A percentile compares a stretch with the other conserved stretches of the same genome.
These are phyloP conservation scores for Fusarium coffeatum DNA, from an alignment of 2,329 filamentous ascomycete genomes.

Conservation along the genomic window DNA sequence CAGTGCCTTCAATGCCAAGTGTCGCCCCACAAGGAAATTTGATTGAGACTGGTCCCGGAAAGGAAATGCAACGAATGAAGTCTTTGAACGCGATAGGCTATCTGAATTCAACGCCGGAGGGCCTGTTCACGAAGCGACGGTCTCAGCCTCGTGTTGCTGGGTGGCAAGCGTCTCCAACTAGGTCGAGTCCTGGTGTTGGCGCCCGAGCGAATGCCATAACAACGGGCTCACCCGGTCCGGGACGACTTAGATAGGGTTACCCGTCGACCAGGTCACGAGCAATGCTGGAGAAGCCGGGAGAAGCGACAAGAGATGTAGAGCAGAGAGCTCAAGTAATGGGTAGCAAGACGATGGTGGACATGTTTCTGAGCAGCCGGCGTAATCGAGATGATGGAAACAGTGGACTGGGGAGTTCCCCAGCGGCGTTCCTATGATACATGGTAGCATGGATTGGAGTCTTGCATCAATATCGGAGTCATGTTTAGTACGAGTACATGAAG, in stretches of 20 bases:
- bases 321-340: slow-evolving; percentile 54
- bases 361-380: slow-evolving; percentile 63
- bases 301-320: slow-evolving; percentile 10
- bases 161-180: slow-evolving; percentile 41
- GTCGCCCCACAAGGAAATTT: slow-evolving; percentile 9
- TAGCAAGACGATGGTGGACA: slow-evolving; percentile 65
- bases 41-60: neutral
- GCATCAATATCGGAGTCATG: neutral
- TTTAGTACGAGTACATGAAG: neutral
- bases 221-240: slow-evolving; percentile 12
- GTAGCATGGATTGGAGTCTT: neutral
- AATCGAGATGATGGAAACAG: slow-evolving; percentile 53
- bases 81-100: slow-evolving; percentile 45
- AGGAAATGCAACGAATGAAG: slow-evolving; percentile 37
- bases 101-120: slow-evolving; percentile 33
- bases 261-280: slow-evolving; percentile 6
- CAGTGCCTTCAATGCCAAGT: slow-evolving; percentile 44
- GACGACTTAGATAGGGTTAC: slow-evolving; percentile 7
- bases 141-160: slow-evolving; percentile 34
- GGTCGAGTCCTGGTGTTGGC: slow-evolving; percentile 46
- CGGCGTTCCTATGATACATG: slow-evolving; percentile 49
- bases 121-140: slow-evolving; percentile 34
- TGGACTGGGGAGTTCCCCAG: slow-evolving; percentile 45
- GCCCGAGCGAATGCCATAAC: slow-evolving; percentile 19
- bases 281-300: slow-evolving; percentile 12